Evolutionary conservation across 2,329 filamentous ascomycete genomes (phyloP).

Genomic region (Escovopsis weberi): DNA sequence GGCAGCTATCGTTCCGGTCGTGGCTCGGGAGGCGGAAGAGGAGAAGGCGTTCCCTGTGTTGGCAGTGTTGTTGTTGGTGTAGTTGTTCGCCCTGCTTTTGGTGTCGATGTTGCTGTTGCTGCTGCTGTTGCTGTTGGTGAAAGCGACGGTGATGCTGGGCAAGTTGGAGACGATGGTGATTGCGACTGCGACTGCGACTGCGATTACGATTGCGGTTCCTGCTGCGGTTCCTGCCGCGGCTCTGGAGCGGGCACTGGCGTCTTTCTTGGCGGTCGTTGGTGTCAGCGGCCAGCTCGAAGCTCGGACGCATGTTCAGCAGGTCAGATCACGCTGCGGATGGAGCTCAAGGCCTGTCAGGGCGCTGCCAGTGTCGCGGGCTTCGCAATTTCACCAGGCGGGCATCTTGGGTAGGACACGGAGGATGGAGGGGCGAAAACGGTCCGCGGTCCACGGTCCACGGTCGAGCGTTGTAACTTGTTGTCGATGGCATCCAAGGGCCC

Average conservation of each 20-base stretch:
- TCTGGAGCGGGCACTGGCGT: too few relatives aligned
- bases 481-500: neutral
- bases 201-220: too few relatives aligned
- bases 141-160: too few relatives aligned
- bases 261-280: constrained; percentile 5
- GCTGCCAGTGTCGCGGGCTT: constrained; percentile 1
- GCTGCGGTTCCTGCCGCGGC: too few relatives aligned
- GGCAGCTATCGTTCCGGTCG: neutral
- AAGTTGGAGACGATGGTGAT: too few relatives aligned
- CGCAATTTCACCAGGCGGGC: constrained; percentile 10
- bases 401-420: constrained; percentile 7
- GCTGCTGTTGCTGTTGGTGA: too few relatives aligned
- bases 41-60: too few relatives aligned
- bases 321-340: constrained; percentile 3
- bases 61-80: neutral
- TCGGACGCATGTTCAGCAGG: constrained; percentile 10
- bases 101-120: too few relatives aligned
- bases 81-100: too few relatives aligned
- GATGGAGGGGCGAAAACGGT: neutral
- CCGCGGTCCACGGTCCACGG: neutral
- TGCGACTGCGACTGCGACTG: too few relatives aligned
- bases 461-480: too few relatives aligned
- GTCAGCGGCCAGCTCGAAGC: constrained; percentile 7
- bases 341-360: too few relatives aligned
- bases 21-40: neutral